Evolutionary conservation across 768 basidiomycete genomes (phyloP), one percentile per base, ranked within the genome.

Genomic region (Pleurotus ostreatus): DNA sequence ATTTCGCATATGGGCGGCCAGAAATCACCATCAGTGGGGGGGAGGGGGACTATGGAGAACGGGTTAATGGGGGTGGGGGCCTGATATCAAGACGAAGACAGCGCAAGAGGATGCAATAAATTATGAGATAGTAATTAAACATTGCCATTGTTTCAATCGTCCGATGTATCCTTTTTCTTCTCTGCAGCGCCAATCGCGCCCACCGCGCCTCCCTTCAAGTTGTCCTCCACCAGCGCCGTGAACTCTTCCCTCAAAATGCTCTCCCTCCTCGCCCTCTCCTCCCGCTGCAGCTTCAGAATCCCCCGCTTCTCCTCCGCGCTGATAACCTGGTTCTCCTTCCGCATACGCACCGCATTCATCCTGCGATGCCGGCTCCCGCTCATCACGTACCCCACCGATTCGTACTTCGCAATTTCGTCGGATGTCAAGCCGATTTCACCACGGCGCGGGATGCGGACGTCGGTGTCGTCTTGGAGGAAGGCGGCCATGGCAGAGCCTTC

Each of bases 301-400:
- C 93, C 92, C 34, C 97, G 75, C 79, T 98, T 98, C 80, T 99
- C 97, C 73, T 98, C 97, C 1, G 96, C 94, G 64, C 89, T 92
- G 68, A 99, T 99, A 60, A 98, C 95, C 74, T 99, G 97, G 75
- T 99, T 98, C 77, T 99, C 97, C 79, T 98, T 98, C 67, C 96
- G 78, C 85, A 99, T 91, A 58, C 97, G 90, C 44, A 99, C 96
- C 0, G 97, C 96, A 63, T 98, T 99, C 97, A 99, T 99, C 70
- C 94, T 81, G 61, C 90, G 82, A 71, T 99, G 94, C 59, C 96
- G 77, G 64, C 85, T 90, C 45, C 96, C 97, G 63, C 90, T 94
- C 97, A 98, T 99, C 46, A 99, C 97, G 70, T 97, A 99, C 15
- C 97, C 97, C 6, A 89, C 89, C 20, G 78, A 65, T 75, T 99